Conservation (phyloP, 2,329 filamentous ascomycete species). For the Leptographium wingfieldii region DNA sequence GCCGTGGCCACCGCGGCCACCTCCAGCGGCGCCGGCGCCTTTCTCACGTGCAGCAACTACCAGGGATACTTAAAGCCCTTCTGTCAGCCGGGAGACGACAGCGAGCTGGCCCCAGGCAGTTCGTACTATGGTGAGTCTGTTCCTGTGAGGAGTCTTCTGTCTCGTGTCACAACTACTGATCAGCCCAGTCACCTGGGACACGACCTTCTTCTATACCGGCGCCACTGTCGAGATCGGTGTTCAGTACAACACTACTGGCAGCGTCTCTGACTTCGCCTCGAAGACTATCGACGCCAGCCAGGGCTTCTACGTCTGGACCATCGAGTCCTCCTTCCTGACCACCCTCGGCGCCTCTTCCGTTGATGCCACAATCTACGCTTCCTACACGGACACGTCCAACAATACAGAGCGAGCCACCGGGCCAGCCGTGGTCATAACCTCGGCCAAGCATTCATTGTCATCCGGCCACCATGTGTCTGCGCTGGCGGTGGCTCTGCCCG, state of each 20-base stretch:
- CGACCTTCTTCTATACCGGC: constrained; percentile 14
- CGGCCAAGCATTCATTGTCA: not conserved
- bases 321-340: constrained; percentile 14
- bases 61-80: constrained; percentile 18
- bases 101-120: constrained; percentile 16
- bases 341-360: constrained; percentile 5
- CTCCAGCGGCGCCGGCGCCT: constrained; percentile 14
- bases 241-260: constrained; percentile 4
- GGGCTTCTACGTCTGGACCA: constrained; percentile 19
- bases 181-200: constrained; percentile 21
- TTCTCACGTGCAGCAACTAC: constrained; percentile 19
- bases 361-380: constrained; percentile 12
- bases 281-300: constrained; percentile 12
- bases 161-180: not conserved
- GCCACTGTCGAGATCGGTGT: constrained; percentile 13
- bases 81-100: constrained; percentile 20
- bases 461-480: constrained; percentile 7
- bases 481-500: constrained; percentile 17
- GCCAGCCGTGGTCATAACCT: constrained; percentile 16
- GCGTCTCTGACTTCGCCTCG: constrained; percentile 9
- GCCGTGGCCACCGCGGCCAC: constrained; percentile 20
- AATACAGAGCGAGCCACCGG: constrained; percentile 11
- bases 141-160: not conserved
- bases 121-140: constrained; percentile 21
- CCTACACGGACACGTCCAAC: constrained; percentile 7